These are phyloP conservation scores for Saccharum hybrid DNA, from an alignment of 202 grass and related monocot species.

Conservation along the genomic window DNA sequence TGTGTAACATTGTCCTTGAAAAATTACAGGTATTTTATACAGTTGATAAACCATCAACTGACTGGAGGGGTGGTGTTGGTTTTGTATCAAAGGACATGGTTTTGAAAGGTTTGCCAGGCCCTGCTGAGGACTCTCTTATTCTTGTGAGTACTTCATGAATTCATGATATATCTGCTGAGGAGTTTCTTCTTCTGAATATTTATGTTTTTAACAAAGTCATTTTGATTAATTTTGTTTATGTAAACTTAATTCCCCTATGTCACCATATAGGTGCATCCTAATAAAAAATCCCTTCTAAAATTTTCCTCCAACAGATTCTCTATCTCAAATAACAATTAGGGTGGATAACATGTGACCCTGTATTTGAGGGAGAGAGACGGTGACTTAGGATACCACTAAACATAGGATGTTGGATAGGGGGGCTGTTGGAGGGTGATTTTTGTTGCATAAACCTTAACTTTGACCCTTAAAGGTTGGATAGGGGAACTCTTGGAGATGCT, in stretches of 20 bases:
- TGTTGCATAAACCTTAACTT: background rate
- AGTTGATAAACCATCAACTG: constrained; percentile 79
- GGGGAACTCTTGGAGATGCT: background rate
- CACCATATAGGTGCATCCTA: background rate
- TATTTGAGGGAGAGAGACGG: background rate
- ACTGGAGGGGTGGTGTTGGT: constrained; percentile 81
- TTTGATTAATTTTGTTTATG: background rate
- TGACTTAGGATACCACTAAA: background rate
- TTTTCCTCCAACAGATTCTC: background rate
- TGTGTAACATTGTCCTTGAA: background rate
- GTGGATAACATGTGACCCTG: background rate
- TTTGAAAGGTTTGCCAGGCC: constrained; percentile 90
- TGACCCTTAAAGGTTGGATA: background rate
- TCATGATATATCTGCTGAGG: constrained; percentile 28
- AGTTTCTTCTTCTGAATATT: background rate
- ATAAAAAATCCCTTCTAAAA: background rate
- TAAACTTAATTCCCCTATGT: background rate
- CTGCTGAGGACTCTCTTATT: constrained; percentile 66
- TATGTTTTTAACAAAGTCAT: background rate
- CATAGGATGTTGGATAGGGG: background rate
- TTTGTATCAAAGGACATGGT: constrained; percentile 83
- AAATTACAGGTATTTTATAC: constrained; percentile 90
- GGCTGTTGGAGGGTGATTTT: background rate
- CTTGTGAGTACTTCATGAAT: constrained; percentile 62
- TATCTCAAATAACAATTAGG: background rate